Evolutionary conservation across 2,329 filamentous ascomycete species (phyloP).

Genomic region (Dactylellina cionopaga): DNA sequence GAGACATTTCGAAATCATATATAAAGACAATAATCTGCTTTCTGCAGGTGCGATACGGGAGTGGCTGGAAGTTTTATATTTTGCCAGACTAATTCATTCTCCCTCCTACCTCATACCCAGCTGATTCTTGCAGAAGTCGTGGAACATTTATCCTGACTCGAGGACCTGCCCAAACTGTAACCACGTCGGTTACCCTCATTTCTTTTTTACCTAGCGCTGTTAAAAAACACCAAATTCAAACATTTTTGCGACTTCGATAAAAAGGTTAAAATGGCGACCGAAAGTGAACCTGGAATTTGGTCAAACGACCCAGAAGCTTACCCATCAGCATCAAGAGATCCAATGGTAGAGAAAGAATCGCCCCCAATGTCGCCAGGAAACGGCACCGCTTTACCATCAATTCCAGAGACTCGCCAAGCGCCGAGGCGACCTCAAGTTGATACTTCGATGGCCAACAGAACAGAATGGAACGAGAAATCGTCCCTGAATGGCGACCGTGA

Average conservation of each 20-base stretch:
- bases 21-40: constrained; percentile 47
- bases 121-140: constrained; percentile 2
- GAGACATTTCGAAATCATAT: constrained; percentile 34
- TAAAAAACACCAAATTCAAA: background rate
- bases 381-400: constrained; percentile 31
- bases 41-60: constrained; percentile 33
- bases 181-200: constrained; percentile 1
- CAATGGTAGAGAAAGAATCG: constrained; percentile 34
- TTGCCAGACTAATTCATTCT: constrained; percentile 1
- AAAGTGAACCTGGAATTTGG: constrained; percentile 34
- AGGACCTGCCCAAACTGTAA: constrained; percentile 25
- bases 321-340: constrained; percentile 31
- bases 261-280: constrained; percentile 25
- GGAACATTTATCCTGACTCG: constrained; percentile 2
- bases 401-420: constrained; percentile 35
- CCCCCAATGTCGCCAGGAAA: constrained; percentile 48
- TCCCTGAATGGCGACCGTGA: constrained; percentile 17
- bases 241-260: constrained; percentile 6
- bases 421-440: constrained; percentile 31
- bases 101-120: constrained; percentile 13
- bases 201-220: constrained; percentile 1
- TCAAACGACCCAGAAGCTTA: constrained; percentile 46
- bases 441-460: constrained; percentile 16
- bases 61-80: background rate
- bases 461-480: constrained; percentile 43